These are phyloP conservation scores for Vitis rotundifolia DNA, from an alignment of 164 flowering plant species.

Conservation along the genomic window DNA sequence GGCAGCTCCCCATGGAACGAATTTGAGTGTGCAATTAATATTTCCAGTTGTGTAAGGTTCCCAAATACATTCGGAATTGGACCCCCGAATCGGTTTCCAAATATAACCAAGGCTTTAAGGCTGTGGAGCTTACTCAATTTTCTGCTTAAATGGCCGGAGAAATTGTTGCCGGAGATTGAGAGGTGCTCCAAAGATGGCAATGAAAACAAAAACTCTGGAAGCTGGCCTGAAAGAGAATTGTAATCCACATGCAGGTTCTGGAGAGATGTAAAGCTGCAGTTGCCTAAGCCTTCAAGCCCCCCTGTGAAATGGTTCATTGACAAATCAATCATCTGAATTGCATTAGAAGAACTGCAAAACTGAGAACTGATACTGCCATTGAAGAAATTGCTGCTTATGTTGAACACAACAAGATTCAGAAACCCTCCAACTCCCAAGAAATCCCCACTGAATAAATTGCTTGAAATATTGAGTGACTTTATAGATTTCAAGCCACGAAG, in stretches of 20 bases:
- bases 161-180: constrained; percentile 51
- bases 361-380: constrained; percentile 41
- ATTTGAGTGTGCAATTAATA: constrained; percentile 63
- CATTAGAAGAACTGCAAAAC: constrained; percentile 45
- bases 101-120: constrained; percentile 46
- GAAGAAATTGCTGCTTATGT: constrained; percentile 70
- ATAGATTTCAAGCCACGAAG: constrained; percentile 46
- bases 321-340: constrained; percentile 55
- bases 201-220: constrained; percentile 54
- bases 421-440: constrained; percentile 33
- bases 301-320: constrained; percentile 65
- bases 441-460: constrained; percentile 58
- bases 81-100: constrained; percentile 57
- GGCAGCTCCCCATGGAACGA: constrained; percentile 64
- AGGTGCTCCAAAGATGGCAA: constrained; percentile 57
- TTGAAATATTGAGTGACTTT: constrained; percentile 51
- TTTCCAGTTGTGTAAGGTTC: constrained; percentile 48
- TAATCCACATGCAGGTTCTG: constrained; percentile 41
- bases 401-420: constrained; percentile 46
- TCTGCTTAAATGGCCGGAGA: constrained; percentile 62
- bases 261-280: constrained; percentile 48
- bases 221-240: constrained; percentile 59
- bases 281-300: constrained; percentile 46
- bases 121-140: constrained; percentile 59
- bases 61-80: constrained; percentile 60